Conservation (phyloP, 2,329 filamentous ascomycete species). For the Teratosphaeria destructans region DNA sequence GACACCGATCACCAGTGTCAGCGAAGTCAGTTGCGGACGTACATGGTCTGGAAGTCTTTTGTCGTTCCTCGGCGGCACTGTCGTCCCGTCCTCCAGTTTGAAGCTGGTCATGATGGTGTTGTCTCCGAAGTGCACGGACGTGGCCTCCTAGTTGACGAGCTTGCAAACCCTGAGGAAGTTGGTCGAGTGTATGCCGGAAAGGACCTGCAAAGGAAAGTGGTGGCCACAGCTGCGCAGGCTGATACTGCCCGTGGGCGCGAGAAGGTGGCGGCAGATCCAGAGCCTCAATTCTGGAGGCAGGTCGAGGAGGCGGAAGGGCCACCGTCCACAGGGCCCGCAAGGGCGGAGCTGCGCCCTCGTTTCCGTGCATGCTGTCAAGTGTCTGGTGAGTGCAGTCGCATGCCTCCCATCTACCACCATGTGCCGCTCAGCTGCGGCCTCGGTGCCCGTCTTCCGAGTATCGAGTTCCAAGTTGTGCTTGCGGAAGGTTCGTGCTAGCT, state of each 20-base stretch:
- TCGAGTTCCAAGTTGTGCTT: neutral
- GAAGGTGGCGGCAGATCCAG: neutral
- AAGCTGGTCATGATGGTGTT: neutral
- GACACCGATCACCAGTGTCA: neutral
- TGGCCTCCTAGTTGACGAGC: neutral
- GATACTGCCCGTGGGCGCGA: neutral
- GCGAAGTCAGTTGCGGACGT: neutral
- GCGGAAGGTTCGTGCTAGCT: neutral
- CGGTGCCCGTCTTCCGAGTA: neutral
- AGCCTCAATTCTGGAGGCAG: neutral
- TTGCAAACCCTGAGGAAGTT: neutral
- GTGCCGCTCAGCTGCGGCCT: neutral
- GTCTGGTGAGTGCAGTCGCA: neutral
- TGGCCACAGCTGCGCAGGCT: neutral
- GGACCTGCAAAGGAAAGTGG: neutral
- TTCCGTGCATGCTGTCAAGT: neutral
- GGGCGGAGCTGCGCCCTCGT: neutral
- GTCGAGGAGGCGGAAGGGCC: neutral
- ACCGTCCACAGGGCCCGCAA: neutral
- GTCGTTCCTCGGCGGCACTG: neutral
- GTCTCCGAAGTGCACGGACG: neutral
- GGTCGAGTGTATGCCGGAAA: neutral
- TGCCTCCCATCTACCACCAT: neutral
- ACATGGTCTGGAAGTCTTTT: neutral
- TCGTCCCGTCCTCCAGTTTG: neutral